Evolutionary conservation across 2,329 filamentous ascomycete genomes (phyloP), one percentile per base, ranked within the genome.

Genomic region (Epichloe scottii): DNA sequence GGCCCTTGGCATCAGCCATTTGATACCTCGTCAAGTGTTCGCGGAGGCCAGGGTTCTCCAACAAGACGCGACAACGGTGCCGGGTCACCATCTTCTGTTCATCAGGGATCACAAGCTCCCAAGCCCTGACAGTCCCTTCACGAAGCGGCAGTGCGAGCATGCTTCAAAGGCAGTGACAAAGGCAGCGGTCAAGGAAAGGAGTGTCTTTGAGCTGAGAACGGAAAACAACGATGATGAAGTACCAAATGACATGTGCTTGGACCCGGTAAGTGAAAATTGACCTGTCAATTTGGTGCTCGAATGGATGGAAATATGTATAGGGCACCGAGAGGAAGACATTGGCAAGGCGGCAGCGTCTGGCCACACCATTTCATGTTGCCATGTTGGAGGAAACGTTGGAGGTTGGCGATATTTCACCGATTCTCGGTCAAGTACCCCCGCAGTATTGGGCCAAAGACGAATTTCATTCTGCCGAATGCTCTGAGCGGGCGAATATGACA

Each of bases 1-100:
- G 51, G 51, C 10, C 48, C 51, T 17, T 50, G 48, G 51, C 39
- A 50, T 34, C 44, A 46, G 23, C 45, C 45, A 39, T 39, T 43
- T 19, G 48, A 46, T 19, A 48, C 33, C 14, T 14, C 39, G 19
- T 21, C 51, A 8, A 39, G 15, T 34, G 30, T 26, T 8, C 38
- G 26, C 26, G 38, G 17, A 10, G n/a, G 14, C 14, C 4, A 15
- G 30, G 43, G 14, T 38, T 23, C 46, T 33, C 11, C 6, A n/a
- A 46, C n/a, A 10, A 19, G 23, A 8, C 8, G 8, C 35, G 33
- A 17, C 38, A 38, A 35, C 23, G 33, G 40, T 15, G 19, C 19
- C 19, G 17, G 38, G 30, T 3, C 38, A 10, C 39, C 38, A 30
- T 14, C 41, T 21, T 45, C 40, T n/a, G 33, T 38, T 35, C 30